Evolutionary conservation across 2,329 filamentous ascomycete genomes (phyloP), one percentile per base, ranked within the genome.

Genomic region (Trichoderma sp.): DNA sequence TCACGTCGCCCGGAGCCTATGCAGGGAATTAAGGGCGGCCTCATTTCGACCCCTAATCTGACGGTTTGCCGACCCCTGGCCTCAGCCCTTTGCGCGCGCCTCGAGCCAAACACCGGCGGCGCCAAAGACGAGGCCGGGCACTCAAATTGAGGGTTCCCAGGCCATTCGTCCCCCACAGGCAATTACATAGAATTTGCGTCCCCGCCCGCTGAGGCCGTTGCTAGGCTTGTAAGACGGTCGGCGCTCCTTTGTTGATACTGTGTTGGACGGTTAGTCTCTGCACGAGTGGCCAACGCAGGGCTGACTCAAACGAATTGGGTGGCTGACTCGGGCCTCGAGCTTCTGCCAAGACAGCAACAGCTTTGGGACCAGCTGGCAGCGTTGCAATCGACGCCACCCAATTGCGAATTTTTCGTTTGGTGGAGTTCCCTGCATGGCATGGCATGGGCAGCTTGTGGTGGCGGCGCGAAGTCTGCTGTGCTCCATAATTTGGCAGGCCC

Each of bases 51-150:
- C 52, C 59, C 26, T 58, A 64, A 49, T 58, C 52, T 68, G 28
- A 28, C 24, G 52, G n/a, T 66, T 59, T 66, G 26, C 24, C 18
- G 51, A 61, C 39, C 59, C 66, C 51, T 21, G 60, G 52, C 39
- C 54, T 59, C 52, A 30, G 66, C 39, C 52, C 52, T 39, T 64
- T 56, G 66, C 66, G 66, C 51, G 59, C 66, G 66, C 59, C 30
- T 68, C 66, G 11, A 49, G 16, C 39, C 54, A 59, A 59, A 59
- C 63, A 58, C 49, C 54, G 39, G 21, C 63, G 43, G 54, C 60
- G 49, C 49, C 63, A 66, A 58, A 59, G 13, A 66, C 26, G n/a
- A 49, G 37, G 59, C 43, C 28, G 26, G 24, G 16, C 10, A 65
- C 26, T 39, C 52, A 65, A 56, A 65, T 56, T 65, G 61, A 24